A percentile compares a stretch with the other conserved stretches of the same genome.
These are phyloP conservation scores for Sarcomyxa edulis DNA, from an alignment of 768 basidiomycete species.

Conservation along the genomic window DNA sequence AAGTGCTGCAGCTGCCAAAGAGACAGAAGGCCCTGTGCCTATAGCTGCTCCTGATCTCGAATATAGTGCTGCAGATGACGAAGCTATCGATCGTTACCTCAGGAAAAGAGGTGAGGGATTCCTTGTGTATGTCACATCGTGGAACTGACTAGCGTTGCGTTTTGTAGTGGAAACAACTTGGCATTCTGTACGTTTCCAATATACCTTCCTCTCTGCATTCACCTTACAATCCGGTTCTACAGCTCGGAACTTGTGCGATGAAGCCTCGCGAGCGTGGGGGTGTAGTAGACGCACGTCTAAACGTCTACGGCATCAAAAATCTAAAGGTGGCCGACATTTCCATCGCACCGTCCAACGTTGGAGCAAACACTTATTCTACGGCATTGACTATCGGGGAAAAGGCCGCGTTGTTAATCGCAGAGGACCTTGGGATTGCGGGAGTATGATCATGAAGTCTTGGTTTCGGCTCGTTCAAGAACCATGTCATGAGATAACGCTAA, in stretches of 20 bases:
- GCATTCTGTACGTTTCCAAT: conserved; percentile 32
- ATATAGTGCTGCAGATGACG: conserved; percentile 3
- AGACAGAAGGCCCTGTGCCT: conserved; percentile 1
- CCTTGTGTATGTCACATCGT: no score
- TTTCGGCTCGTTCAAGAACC: no score
- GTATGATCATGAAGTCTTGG: no score
- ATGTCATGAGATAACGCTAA: no score
- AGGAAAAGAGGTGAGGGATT: no score
- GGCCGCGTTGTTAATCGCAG: conserved; percentile 46
- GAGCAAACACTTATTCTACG: conserved; percentile 28
- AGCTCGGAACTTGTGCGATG: conserved; percentile 68
- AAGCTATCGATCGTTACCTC: conserved; percentile 2
- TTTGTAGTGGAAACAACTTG: conserved; percentile 33
- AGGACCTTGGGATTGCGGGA: conserved; percentile 18
- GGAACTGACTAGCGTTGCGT: background rate
- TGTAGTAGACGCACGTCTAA: conserved; percentile 56
- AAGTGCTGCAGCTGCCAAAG: background rate
- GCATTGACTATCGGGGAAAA: conserved; percentile 49
- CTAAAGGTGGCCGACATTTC: conserved; percentile 52
- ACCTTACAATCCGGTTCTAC: background rate
- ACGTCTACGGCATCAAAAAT: conserved; percentile 53
- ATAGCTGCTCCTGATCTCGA: conserved; percentile 3
- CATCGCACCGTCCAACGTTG: conserved; percentile 20
- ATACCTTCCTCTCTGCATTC: background rate
- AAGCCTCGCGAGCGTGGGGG: conserved; percentile 51